phyloP scores from a whole-genome alignment of 2,329 filamentous ascomycete genomes.

The Parastagonospora nodorum region DNA sequence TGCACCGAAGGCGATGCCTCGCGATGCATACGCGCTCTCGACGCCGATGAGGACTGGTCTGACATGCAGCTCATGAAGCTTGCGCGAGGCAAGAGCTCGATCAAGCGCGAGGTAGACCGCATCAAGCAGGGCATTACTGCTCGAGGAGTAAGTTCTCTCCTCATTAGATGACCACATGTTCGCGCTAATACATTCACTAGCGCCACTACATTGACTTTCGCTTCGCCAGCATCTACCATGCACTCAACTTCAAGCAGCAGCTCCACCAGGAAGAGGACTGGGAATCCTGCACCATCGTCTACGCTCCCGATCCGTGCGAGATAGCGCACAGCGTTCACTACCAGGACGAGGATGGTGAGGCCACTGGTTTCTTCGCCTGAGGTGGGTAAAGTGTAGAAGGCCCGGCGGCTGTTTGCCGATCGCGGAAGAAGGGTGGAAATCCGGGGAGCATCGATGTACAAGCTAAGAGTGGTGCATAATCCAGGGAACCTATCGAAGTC shows the following conservation, averaged over 20 bases:
- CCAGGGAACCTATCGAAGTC: neutral
- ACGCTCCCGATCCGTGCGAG: slow-evolving; percentile 51
- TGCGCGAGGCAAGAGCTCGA: slow-evolving; percentile 39
- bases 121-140: slow-evolving; percentile 50
- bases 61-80: slow-evolving; percentile 46
- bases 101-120: slow-evolving; percentile 51
- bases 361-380: neutral
- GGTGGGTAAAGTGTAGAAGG: neutral
- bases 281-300: slow-evolving; percentile 53
- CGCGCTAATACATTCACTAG: slow-evolving; percentile 32
- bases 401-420: neutral
- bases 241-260: slow-evolving; percentile 51
- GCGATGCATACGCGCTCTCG: slow-evolving; percentile 53
- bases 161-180: neutral
- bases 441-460: neutral
- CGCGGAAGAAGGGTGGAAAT: neutral
- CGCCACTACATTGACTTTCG: slow-evolving; percentile 53
- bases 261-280: slow-evolving; percentile 51
- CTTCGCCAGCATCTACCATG: slow-evolving; percentile 54
- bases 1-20: slow-evolving; percentile 50
- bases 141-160: slow-evolving; percentile 46
- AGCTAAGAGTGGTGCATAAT: neutral
- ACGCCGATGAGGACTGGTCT: slow-evolving; percentile 48
- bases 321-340: slow-evolving; percentile 32
- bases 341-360: slow-evolving; percentile 23